A percentile compares a stretch with the other conserved stretches of the same genome.
These are phyloP conservation scores for Mortierella alpina DNA, from an alignment of 192 early-diverging fungal genomes.

Conservation along the genomic window DNA sequence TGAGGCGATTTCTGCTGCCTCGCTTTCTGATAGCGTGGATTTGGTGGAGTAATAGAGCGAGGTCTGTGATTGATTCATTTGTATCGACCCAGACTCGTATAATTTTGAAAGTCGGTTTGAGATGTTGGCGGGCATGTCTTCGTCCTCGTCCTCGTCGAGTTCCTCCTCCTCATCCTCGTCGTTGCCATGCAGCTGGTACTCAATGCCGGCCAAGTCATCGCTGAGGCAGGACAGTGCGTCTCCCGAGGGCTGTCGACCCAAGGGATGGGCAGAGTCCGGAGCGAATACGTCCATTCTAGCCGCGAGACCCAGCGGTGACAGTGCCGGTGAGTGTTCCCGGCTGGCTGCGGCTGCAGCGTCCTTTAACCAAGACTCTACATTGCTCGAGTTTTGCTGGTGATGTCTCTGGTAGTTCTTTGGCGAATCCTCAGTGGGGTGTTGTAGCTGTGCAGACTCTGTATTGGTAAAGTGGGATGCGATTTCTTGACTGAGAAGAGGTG, in stretches of 20 bases:
- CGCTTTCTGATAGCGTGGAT: conserved; percentile 27
- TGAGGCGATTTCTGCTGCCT: conserved; percentile 21
- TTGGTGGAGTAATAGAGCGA: conserved; percentile 47
- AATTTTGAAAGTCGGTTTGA: conserved; percentile 38
- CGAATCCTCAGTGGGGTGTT: not conserved
- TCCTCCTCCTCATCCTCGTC: conserved; percentile 36
- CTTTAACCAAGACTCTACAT: conserved; percentile 28
- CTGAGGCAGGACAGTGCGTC: not conserved
- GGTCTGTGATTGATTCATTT: conserved; percentile 44
- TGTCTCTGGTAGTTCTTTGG: too few relatives aligned
- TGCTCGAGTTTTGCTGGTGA: not conserved
- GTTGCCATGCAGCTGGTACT: not conserved
- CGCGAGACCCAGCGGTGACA: conserved; percentile 11
- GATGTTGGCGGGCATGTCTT: conserved; percentile 25
- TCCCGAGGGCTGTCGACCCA: conserved; percentile 6
- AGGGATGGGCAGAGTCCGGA: not conserved
- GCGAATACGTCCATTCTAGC: conserved; percentile 14
- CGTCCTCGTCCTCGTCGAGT: conserved; percentile 36
- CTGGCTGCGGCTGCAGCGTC: not conserved
- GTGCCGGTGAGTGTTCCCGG: not conserved
- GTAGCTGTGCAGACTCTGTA: not conserved
- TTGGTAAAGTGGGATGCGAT: conserved; percentile 7
- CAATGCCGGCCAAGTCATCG: too few relatives aligned
- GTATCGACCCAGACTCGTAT: conserved; percentile 33
- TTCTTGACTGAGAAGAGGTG: conserved; percentile 32